phyloP scores from a whole-genome alignment of 352 stramenopile species.

The Phytopythium litorale region DNA sequence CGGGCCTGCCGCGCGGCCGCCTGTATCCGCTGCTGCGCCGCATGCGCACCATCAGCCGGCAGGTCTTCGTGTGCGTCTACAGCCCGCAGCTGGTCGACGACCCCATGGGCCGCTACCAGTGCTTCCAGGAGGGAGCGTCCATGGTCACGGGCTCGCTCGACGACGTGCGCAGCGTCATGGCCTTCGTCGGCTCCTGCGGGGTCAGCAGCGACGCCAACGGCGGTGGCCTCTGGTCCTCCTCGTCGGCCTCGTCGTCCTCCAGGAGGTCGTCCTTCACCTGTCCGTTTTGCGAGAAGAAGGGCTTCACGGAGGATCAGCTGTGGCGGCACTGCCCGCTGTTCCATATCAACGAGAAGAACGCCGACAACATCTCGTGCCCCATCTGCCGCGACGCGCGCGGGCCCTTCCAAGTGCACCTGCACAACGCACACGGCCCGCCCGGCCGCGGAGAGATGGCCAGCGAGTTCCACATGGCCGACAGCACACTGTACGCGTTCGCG shows the following conservation, averaged over 20 bases:
- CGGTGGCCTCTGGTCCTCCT: slow-evolving; percentile 11
- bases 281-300: slow-evolving; percentile 68
- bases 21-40: slow-evolving; percentile 53
- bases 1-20: slow-evolving; percentile 41
- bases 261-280: slow-evolving; percentile 37
- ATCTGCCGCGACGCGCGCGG: slow-evolving; percentile 68
- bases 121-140: slow-evolving; percentile 71
- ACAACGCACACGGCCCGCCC: slow-evolving; percentile 80
- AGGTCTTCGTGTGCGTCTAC: slow-evolving; percentile 86
- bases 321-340: slow-evolving; percentile 82
- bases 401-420: slow-evolving; percentile 82
- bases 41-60: slow-evolving; percentile 67
- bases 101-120: slow-evolving; percentile 65
- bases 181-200: slow-evolving; percentile 57
- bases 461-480: slow-evolving; percentile 76
- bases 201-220: not conserved
- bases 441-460: slow-evolving; percentile 76
- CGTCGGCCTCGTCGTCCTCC: slow-evolving; percentile 1
- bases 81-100: slow-evolving; percentile 72
- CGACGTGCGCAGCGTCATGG: slow-evolving; percentile 57
- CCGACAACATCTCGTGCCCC: slow-evolving; percentile 61
- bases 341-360: slow-evolving; percentile 86
- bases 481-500: slow-evolving; percentile 75
- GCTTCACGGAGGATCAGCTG: slow-evolving; percentile 78
- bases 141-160: slow-evolving; percentile 79